phyloP scores from a whole-genome alignment of 1,139 yeast species.

The Yamadazyma dendronema region DNA sequence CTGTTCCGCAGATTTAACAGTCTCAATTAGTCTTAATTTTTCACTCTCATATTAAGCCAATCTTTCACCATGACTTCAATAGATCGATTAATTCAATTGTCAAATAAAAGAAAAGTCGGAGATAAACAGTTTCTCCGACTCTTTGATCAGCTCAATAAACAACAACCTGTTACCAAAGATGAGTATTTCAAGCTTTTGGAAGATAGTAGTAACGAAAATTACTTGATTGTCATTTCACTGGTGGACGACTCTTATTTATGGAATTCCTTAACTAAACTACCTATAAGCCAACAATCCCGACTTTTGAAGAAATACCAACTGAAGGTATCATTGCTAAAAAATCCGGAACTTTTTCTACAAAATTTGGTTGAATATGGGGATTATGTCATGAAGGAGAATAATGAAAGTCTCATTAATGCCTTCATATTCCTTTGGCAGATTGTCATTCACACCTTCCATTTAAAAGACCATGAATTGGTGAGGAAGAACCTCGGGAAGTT shows the following conservation, averaged over 20 bases:
- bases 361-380: slow-evolving; percentile 11
- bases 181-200: slow-evolving; percentile 19
- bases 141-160: slow-evolving; percentile 18
- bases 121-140: slow-evolving; percentile 19
- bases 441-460: slow-evolving; percentile 7
- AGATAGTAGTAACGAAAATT: slow-evolving; percentile 12
- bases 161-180: slow-evolving; percentile 11
- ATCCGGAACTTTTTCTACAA: slow-evolving; percentile 9
- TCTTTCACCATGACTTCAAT: slow-evolving; percentile 10
- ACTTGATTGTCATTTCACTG: slow-evolving; percentile 10
- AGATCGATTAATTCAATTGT: slow-evolving; percentile 16
- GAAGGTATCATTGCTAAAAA: slow-evolving; percentile 8
- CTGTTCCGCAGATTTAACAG: too few relatives aligned
- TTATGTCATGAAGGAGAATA: slow-evolving; percentile 9
- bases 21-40: background rate
- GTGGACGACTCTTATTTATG: slow-evolving; percentile 13
- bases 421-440: slow-evolving; percentile 16
- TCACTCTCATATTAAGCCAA: background rate
- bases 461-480: slow-evolving; percentile 11
- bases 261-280: slow-evolving; percentile 11
- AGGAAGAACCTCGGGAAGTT: slow-evolving; percentile 12
- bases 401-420: slow-evolving; percentile 15
- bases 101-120: slow-evolving; percentile 15
- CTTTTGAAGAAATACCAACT: slow-evolving; percentile 12
- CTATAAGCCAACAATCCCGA: slow-evolving; percentile 14